phyloP scores from a whole-genome alignment of 2,329 filamentous ascomycete genomes.

The Exophiala oligosperma region DNA sequence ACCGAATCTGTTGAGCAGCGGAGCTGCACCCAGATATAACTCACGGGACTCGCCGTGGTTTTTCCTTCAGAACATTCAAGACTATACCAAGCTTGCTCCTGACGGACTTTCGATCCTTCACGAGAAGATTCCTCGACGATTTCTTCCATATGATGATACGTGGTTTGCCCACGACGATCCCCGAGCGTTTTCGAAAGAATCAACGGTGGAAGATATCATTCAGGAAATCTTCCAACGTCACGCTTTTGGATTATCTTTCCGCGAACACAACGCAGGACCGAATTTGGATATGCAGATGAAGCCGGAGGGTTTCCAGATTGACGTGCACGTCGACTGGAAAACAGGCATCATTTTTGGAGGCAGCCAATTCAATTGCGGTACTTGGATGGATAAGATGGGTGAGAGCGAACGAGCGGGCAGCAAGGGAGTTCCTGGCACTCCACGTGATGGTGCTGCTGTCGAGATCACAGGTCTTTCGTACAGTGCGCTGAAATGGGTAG shows the following conservation, averaged over 20 bases:
- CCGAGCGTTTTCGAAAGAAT: conserved; percentile 80
- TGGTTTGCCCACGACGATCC: conserved; percentile 83
- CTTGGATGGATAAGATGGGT: conserved; percentile 99
- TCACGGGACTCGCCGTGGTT: conserved; percentile 97
- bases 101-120: conserved; percentile 72
- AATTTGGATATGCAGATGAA: conserved; percentile 91
- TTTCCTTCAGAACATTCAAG: conserved; percentile 92
- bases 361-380: conserved; percentile 92
- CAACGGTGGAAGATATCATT: conserved; percentile 82
- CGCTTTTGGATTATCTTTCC: conserved; percentile 84
- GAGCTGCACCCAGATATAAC: conserved; percentile 87
- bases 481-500: conserved; percentile 82
- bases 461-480: conserved; percentile 94
- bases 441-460: conserved; percentile 89
- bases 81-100: conserved; percentile 81
- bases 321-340: conserved; percentile 86
- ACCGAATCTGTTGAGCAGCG: conserved; percentile 85
- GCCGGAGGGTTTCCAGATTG: conserved; percentile 85
- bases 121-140: conserved; percentile 76
- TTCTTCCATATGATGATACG: conserved; percentile 92
- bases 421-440: conserved; percentile 94
- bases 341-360: conserved; percentile 92
- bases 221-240: conserved; percentile 93
- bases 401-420: conserved; percentile 87
- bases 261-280: conserved; percentile 90